phyloP scores from a whole-genome alignment of 495 filamentous ascomycete species.

The Massariosphaeria phaeospora region DNA sequence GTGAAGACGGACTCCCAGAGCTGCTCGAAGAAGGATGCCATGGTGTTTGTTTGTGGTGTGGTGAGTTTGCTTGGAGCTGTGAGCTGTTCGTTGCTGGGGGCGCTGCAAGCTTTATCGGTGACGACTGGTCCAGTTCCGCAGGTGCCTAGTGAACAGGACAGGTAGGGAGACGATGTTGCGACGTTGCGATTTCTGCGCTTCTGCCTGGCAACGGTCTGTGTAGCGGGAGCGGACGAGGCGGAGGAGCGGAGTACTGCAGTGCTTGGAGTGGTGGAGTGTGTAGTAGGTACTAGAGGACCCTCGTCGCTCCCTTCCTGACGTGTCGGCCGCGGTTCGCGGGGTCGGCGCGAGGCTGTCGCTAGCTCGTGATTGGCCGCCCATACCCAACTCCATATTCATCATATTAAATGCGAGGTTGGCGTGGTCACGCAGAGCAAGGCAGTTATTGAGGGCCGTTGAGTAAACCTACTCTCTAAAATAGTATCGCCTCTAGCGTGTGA shows the following conservation, averaged over 20 bases:
- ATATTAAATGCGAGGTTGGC: constrained; percentile 1
- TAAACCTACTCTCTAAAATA: too few relatives aligned
- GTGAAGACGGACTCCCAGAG: constrained; percentile 92
- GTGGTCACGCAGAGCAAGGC: not conserved
- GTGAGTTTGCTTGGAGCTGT: not conserved
- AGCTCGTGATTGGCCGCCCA: not conserved
- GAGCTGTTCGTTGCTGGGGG: not conserved
- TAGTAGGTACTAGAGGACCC: too few relatives aligned
- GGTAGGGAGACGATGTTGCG: not conserved
- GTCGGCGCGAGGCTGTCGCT: not conserved
- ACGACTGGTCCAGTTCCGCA: constrained; percentile 13
- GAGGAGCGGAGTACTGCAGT: constrained; percentile 2
- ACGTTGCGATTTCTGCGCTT: constrained; percentile 13
- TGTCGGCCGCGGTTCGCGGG: not conserved
- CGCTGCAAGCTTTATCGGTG: constrained; percentile 10
- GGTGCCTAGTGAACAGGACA: constrained; percentile 27
- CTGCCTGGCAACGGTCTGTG: not conserved
- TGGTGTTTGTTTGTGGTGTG: constrained; percentile 38
- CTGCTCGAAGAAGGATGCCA: constrained; percentile 75
- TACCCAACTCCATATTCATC: constrained; percentile 1
- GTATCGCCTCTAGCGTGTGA: too few relatives aligned
- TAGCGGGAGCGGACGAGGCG: not conserved
- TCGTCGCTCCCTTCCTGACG: not conserved
- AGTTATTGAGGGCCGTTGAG: too few relatives aligned
- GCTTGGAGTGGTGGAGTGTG: not conserved